Evolutionary conservation across 1,284 basidiomycete species (phyloP), one percentile per base, ranked within the genome.

Genomic region (Salmacisia buchloeana): DNA sequence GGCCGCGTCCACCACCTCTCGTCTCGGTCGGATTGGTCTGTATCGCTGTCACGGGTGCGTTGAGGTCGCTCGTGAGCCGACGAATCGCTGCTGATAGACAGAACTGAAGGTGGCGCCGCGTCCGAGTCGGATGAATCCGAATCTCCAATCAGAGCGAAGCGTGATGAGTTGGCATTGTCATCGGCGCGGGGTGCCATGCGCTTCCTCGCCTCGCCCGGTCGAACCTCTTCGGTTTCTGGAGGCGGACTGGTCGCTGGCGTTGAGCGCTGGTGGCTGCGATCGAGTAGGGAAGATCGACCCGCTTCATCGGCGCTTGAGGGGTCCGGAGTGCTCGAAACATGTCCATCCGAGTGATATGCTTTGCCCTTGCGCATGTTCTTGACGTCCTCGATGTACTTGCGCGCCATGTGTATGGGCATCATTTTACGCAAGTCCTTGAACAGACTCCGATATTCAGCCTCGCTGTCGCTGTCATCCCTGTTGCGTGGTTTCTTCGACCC

Each of bases 321-420:
- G 7, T 65, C 63, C 0, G 72, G 69, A 3, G 69, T 66, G 12
- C 65, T 67, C 18, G 66, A 70, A 45, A 65, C 29, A 35, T 69
- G 70, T 0, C 72, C 72, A 21, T 73, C 69, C 1, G 73, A 71
- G 46, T 74, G 71, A 57, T 75, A 73, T 1, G 68, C 68, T n/a
- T 74, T 70, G n/a, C 74, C 75, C 34, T 73, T 71, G 3, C 74
- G 67, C 77, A 79, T 79, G 2, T 71, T 71, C 18, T 69, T 69
- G 5, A 78, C 60, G 54, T 79, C 77, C 13, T 72, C 71, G 31
- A 79, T 78, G 63, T 75, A 71, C 56, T 69, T 68, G 34, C 71
- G 69, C 18, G 77, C 77, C 70, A 72, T 71, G 35, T 67, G 68
- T 2, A 69, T 68, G 0, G 77, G 77, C 76, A 79, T 79, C 73